These are phyloP conservation scores for Leishmania braziliensis DNA, from an alignment of 208 protist genomes.

Conservation along the genomic window DNA sequence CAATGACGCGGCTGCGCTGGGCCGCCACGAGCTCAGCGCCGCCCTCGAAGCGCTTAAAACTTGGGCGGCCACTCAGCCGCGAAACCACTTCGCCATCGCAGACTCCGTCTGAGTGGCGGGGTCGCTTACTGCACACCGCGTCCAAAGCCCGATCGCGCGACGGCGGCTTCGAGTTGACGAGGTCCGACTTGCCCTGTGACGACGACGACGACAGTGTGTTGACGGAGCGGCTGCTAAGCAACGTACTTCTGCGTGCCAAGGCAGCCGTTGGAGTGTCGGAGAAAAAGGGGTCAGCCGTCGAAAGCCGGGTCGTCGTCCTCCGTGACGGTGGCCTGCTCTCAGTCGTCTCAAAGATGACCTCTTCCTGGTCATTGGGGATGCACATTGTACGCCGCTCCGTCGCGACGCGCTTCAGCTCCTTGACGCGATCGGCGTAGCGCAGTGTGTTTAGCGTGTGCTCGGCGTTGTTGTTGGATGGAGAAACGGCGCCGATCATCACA, in stretches of 20 bases:
- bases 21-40: conserved; percentile 32
- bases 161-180: conserved; percentile 10
- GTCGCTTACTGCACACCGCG: conserved; percentile 27
- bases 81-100: conserved; percentile 7
- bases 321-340: conserved; percentile 27
- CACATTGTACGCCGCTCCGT: conserved; percentile 31
- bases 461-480: conserved; percentile 75
- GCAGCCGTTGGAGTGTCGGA: neutral
- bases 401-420: conserved; percentile 82
- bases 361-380: conserved; percentile 31
- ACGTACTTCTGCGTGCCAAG: conserved; percentile 15
- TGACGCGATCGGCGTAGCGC: conserved; percentile 85
- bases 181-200: conserved; percentile 3
- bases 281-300: conserved; percentile 10
- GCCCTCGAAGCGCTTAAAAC: conserved; percentile 23
- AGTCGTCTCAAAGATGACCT: conserved; percentile 36
- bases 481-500: conserved; percentile 94
- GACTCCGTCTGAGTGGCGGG: conserved; percentile 7
- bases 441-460: conserved; percentile 87
- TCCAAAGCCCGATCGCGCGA: conserved; percentile 30
- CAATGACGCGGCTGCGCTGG: conserved; percentile 36
- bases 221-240: conserved; percentile 30
- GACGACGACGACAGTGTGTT: conserved; percentile 10
- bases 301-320: conserved; percentile 8
- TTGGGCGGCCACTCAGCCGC: conserved; percentile 18